Evolutionary conservation across 495 filamentous ascomycete genomes (phyloP), one percentile per base, ranked within the genome.

Genomic region (Tuber brumale): DNA sequence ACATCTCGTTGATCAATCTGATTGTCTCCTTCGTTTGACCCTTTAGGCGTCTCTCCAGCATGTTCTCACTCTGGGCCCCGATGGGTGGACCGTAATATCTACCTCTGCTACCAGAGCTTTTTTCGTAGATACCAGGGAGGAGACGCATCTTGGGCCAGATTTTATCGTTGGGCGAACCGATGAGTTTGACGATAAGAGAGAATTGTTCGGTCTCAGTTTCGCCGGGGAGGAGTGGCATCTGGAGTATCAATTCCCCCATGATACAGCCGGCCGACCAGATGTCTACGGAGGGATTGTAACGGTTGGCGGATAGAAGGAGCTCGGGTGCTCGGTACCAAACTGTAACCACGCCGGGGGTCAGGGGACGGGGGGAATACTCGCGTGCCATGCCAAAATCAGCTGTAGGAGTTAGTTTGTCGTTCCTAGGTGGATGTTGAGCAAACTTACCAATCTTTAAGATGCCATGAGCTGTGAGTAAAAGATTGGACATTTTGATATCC

Each of bases 361-460:
- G 78, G 35, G 85, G 85, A 35, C 86, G 85, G 37, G 76, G 72
- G 37, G 79, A 83, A 74, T 83, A 87, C 70, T 84, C 83, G 43
- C 86, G 81, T 43, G 86, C 86, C 83, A 87, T 86, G 43, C 85
- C 85, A 51, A 87, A 87, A 75, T 87, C 85, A 43, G 85, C 86
- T 86, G 72, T 70, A 45, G 18, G 21, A 69, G 27, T 44, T 31
- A 43, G 41, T 5, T 41, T 70, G 84, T 70, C 75, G 73, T 46
- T 48, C 51, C 16, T 70, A 39, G 8, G 27, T n/a, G 61, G 45
- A 51, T 46, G 35, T 31, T 44, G 51, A 43, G 35, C n/a, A 31
- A n/a, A 41, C 31, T 16, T 41, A 86, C 85, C 85, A 16, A 87
- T 81, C 81, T 87, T 87, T 31, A 87, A 77, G 46, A 85, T 77